Conservation (phyloP, 148 eudicot species). For the Pharnaceum exiguum region DNA sequence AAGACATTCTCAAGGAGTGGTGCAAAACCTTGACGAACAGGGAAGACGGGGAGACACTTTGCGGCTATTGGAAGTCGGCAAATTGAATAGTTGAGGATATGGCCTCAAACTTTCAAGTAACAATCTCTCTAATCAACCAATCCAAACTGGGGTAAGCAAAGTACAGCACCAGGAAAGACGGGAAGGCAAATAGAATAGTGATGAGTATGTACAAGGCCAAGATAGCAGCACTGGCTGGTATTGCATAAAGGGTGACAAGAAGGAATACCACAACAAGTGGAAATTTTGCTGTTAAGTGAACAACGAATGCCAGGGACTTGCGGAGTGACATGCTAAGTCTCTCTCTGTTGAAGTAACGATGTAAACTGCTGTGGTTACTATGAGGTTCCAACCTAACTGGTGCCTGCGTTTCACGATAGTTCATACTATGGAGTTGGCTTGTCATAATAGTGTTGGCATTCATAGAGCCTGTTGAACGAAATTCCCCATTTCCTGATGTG, state of each 20-base stretch:
- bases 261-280: slow-evolving; percentile 59
- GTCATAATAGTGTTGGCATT: slow-evolving; percentile 15
- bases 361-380: slow-evolving; percentile 6
- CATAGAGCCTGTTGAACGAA: slow-evolving; percentile 11
- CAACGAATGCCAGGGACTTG: slow-evolving; percentile 48
- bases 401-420: slow-evolving; percentile 3
- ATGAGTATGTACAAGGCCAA: slow-evolving; percentile 54
- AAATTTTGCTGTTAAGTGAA: slow-evolving; percentile 46
- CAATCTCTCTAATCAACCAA: slow-evolving; percentile 56
- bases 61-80: slow-evolving; percentile 12
- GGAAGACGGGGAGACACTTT: background rate
- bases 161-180: slow-evolving; percentile 54
- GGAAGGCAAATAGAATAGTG: slow-evolving; percentile 54
- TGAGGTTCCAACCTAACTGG: slow-evolving; percentile 18
- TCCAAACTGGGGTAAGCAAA: slow-evolving; percentile 62
- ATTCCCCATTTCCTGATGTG: slow-evolving; percentile 26
- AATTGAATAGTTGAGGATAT: slow-evolving; percentile 4
- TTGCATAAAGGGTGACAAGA: slow-evolving; percentile 47
- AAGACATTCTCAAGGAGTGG: background rate
- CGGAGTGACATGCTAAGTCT: slow-evolving; percentile 38
- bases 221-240: slow-evolving; percentile 66
- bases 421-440: slow-evolving; percentile 15
- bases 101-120: slow-evolving; percentile 25
- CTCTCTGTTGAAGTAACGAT: slow-evolving; percentile 19
- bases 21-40: background rate